phyloP scores from a whole-genome alignment of 2,329 filamentous ascomycete species.

The Leptographium wingfieldii region DNA sequence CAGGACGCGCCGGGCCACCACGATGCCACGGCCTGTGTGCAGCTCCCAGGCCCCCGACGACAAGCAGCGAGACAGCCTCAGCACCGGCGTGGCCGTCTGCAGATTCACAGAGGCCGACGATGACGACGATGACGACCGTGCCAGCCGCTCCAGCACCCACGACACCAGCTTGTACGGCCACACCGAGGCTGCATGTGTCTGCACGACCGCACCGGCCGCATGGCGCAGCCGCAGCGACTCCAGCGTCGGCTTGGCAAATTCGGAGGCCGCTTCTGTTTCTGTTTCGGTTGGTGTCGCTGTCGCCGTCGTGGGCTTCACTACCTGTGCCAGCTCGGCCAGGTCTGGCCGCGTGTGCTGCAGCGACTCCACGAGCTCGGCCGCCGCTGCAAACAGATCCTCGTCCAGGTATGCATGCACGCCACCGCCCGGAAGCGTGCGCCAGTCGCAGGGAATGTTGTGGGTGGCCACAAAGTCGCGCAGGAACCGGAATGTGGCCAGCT shows the following conservation, averaged over 20 bases:
- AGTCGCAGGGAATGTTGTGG: conserved; percentile 56
- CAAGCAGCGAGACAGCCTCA: conserved; percentile 27
- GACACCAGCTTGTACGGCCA: conserved; percentile 81
- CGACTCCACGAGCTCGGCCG: conserved; percentile 33
- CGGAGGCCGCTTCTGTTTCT: not conserved
- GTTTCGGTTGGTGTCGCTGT: conserved; percentile 6
- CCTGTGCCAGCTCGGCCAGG: conserved; percentile 34
- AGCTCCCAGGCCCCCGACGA: conserved; percentile 39
- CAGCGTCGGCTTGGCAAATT: conserved; percentile 21
- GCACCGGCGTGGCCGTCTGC: conserved; percentile 60
- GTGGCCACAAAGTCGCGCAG: conserved; percentile 44
- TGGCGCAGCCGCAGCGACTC: conserved; percentile 39
- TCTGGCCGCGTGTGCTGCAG: conserved; percentile 42
- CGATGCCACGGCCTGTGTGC: conserved; percentile 54
- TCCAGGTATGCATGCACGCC: conserved; percentile 54
- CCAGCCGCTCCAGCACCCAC: conserved; percentile 52
- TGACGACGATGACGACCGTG: conserved; percentile 18
- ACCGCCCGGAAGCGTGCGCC: conserved; percentile 36
- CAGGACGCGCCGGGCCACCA: conserved; percentile 52
- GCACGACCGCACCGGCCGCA: conserved; percentile 52
- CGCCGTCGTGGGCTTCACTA: conserved; percentile 21
- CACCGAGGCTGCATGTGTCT: conserved; percentile 51
- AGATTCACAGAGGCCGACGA: conserved; percentile 44
- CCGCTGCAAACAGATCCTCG: conserved; percentile 38
- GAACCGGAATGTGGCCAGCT: conserved; percentile 54